Conservation (phyloP, 371 early-diverging fungal species). For the Mucor plumbeus region DNA sequence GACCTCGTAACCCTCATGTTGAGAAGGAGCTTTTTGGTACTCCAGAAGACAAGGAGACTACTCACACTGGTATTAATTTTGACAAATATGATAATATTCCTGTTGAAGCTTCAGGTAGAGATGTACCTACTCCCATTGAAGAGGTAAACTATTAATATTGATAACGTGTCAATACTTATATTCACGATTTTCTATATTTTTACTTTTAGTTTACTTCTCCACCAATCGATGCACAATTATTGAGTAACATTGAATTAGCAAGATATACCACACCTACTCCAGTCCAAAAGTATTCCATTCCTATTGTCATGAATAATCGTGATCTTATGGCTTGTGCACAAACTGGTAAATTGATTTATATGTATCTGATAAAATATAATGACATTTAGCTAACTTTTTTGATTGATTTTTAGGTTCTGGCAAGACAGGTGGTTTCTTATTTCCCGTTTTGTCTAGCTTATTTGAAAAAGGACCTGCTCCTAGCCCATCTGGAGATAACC, state of each 20-base stretch:
- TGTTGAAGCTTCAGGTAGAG: slow-evolving; percentile 88
- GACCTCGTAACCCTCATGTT: slow-evolving; percentile 70
- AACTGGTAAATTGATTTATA: slow-evolving; percentile 60
- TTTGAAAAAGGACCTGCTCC: slow-evolving; percentile 89
- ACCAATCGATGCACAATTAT: slow-evolving; percentile 86
- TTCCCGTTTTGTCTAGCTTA: slow-evolving; percentile 87
- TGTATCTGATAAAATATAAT: no score
- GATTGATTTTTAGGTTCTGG: slow-evolving; percentile 73
- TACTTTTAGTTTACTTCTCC: slow-evolving; percentile 56
- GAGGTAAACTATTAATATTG: slow-evolving; percentile 13
- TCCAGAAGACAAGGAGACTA: slow-evolving; percentile 69
- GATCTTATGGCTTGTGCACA: slow-evolving; percentile 92
- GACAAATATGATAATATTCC: slow-evolving; percentile 97
- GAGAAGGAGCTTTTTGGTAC: slow-evolving; percentile 83
- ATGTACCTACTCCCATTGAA: slow-evolving; percentile 76
- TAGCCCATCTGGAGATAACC: slow-evolving; percentile 57
- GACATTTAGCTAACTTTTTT: neutral
- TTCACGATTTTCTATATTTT: neutral
- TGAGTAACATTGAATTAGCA: slow-evolving; percentile 91
- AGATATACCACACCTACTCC: slow-evolving; percentile 95
- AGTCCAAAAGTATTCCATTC: slow-evolving; percentile 93
- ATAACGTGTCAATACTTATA: slow-evolving; percentile 32
- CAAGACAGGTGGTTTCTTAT: slow-evolving; percentile 90
- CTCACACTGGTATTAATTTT: slow-evolving; percentile 93
- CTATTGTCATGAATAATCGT: slow-evolving; percentile 80